These are phyloP conservation scores for Aspergillus bombycis DNA, from an alignment of 2,329 filamentous ascomycete genomes.

Conservation along the genomic window DNA sequence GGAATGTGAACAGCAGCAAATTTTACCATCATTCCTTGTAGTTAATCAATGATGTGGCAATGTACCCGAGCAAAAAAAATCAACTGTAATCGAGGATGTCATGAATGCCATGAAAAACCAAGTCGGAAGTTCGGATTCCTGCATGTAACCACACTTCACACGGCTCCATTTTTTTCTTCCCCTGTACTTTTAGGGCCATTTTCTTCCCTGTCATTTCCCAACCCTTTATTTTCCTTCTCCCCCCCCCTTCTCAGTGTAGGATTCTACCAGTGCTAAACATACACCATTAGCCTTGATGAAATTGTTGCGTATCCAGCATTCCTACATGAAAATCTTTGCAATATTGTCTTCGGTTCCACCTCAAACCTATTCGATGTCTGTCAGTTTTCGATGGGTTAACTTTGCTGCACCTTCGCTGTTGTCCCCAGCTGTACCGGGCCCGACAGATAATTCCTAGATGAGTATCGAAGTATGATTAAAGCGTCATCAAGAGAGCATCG, in stretches of 20 bases:
- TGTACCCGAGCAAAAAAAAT: neutral
- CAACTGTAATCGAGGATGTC: neutral
- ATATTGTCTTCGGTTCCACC: neutral
- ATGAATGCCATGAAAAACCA: neutral
- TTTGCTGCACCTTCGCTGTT: neutral
- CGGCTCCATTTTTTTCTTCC: neutral
- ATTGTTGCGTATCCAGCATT: neutral
- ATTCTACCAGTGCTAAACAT: neutral
- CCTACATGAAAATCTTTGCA: neutral
- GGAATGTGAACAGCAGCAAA: neutral
- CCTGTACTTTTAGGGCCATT: neutral
- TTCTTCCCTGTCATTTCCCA: neutral
- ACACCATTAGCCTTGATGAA: neutral
- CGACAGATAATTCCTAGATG: constrained; percentile 4
- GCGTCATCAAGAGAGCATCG: constrained; percentile 9
- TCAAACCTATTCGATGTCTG: neutral
- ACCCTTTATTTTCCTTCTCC: neutral
- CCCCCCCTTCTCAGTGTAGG: too few species aligned
- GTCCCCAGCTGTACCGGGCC: constrained; percentile 7
- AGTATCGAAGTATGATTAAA: neutral
- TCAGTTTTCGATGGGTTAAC: neutral
- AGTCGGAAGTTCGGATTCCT: neutral
- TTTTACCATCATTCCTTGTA: neutral
- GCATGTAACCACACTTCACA: neutral
- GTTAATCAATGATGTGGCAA: neutral